Evolutionary conservation across 805 yeast genomes (phyloP).

Genomic region (Lipomyces orientalis): DNA sequence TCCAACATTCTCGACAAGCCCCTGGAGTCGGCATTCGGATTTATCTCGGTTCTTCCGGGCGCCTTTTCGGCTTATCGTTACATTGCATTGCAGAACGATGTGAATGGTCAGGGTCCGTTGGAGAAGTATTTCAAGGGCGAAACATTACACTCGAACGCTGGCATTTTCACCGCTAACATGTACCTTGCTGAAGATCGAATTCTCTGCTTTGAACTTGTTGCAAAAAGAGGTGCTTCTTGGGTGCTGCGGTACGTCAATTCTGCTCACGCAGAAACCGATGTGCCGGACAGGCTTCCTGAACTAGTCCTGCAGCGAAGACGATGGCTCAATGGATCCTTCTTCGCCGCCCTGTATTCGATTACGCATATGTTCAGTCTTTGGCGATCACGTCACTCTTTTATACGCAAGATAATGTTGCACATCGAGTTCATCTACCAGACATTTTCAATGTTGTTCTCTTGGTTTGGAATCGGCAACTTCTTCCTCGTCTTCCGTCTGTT

Average conservation of each 20-base stretch:
- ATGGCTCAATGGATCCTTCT: constrained; percentile 96
- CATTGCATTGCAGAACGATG: constrained; percentile 69
- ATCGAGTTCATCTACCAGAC: constrained; percentile 82
- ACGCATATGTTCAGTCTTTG: constrained; percentile 78
- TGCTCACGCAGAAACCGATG: constrained; percentile 94
- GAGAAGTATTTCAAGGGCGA: constrained; percentile 94
- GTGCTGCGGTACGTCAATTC: constrained; percentile 81
- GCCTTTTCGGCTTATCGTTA: constrained; percentile 95
- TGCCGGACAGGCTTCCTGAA: constrained; percentile 82
- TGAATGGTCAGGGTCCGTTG: constrained; percentile 80
- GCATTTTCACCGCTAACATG: constrained; percentile 94
- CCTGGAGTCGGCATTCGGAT: constrained; percentile 92
- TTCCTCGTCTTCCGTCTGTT: constrained; percentile 88
- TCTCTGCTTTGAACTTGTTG: constrained; percentile 92
- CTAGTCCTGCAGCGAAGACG: constrained; percentile 90
- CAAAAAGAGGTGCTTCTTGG: constrained; percentile 76
- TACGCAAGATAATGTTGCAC: constrained; percentile 73
- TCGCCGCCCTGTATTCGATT: constrained; percentile 88
- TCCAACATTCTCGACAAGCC: constrained; percentile 95
- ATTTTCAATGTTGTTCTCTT: constrained; percentile 75
- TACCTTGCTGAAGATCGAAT: constrained; percentile 96
- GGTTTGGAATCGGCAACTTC: constrained; percentile 92
- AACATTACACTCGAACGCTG: constrained; percentile 69
- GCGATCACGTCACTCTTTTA: constrained; percentile 69
- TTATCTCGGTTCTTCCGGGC: constrained; percentile 92